Base-by-base conservation (phyloP, 805 yeast species). In the Kodamaea laetipori region DNA sequence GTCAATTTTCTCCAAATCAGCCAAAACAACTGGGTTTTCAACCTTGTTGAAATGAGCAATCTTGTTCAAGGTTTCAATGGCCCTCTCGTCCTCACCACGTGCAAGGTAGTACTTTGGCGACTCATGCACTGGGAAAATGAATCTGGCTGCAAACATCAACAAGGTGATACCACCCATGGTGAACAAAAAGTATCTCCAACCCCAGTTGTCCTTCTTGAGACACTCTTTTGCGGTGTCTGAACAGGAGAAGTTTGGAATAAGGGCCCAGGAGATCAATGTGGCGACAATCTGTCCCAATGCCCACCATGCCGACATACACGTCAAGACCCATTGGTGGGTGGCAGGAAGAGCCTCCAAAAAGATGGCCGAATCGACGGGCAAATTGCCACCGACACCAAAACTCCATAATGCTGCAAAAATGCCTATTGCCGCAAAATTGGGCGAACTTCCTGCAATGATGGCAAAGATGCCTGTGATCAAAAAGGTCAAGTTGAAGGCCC, bases 281-380 rank as follows among this genome's bases (percentile, higher is more conserved):
- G 81, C 74, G 34, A 80, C 60, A 1, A 80, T 70, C 56, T 80
- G 84, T 13, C 84, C 85, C 30, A 80, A 64, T 35, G 83, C 81
- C 86, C 85, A 80, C 78, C 54, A 55, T 6, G 45, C 35, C 17
- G 56, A 52, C 54, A 55, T 51, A 23, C 53, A 50, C 4, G 58
- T 56, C 46, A 57, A 54, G 17, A 57, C 50, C 63, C 63, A 57
- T 27, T 56, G 56, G 36, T 57, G 53, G 11, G 44, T 47, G 6
- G 52, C 43, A 3, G 61, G 61, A 9, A 58, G 51, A 5, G 61
- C 56, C 39, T 58, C 63, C 43, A 57, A 49, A 39, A 58, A 57
- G 17, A 57, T 56, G 7, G 63, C 60, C 19, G 55, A 50, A 39
- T 58, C 61, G 7, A 58, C 61, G 1, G 61, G 63, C 16, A 54